These are phyloP conservation scores for Warburgia ugandensis DNA, from an alignment of 164 flowering plant genomes.

Conservation along the genomic window DNA sequence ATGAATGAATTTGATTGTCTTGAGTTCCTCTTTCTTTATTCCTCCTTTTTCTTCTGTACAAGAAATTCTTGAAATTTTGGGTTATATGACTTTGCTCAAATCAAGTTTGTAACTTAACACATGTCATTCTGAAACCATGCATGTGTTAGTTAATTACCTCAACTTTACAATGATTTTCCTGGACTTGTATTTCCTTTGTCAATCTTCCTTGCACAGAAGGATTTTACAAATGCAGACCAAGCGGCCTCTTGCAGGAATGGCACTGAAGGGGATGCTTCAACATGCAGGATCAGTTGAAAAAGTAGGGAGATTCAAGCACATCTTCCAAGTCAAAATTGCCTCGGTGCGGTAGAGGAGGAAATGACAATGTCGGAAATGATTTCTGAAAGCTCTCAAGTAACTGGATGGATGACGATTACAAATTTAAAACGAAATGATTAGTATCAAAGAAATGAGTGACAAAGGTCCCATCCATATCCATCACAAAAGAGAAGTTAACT, in stretches of 20 bases:
- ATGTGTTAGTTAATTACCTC: too few species aligned
- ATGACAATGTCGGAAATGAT: conserved; percentile 51
- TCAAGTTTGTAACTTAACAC: too few species aligned
- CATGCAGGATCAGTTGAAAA: conserved; percentile 55
- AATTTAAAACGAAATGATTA: background rate
- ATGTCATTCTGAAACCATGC: too few species aligned
- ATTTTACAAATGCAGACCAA: too few species aligned
- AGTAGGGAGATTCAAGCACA: conserved; percentile 75
- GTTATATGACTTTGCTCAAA: too few species aligned
- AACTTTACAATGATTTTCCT: too few species aligned
- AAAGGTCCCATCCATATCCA: background rate
- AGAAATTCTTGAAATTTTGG: too few species aligned
- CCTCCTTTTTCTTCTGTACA: too few species aligned
- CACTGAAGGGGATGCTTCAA: background rate
- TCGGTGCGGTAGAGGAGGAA: conserved; percentile 79
- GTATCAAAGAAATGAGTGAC: background rate
- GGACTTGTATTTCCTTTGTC: too few species aligned
- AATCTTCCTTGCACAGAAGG: too few species aligned
- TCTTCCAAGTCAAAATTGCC: conserved; percentile 66
- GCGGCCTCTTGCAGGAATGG: background rate
- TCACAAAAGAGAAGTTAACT: background rate
- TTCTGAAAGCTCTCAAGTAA: conserved; percentile 74
- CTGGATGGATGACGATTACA: conserved; percentile 22
- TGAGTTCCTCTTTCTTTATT: too few species aligned
- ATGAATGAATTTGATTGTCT: too few species aligned